Evolutionary conservation across 1,139 yeast genomes (phyloP).

Genomic region (Nakaseomyces bracarensis): DNA sequence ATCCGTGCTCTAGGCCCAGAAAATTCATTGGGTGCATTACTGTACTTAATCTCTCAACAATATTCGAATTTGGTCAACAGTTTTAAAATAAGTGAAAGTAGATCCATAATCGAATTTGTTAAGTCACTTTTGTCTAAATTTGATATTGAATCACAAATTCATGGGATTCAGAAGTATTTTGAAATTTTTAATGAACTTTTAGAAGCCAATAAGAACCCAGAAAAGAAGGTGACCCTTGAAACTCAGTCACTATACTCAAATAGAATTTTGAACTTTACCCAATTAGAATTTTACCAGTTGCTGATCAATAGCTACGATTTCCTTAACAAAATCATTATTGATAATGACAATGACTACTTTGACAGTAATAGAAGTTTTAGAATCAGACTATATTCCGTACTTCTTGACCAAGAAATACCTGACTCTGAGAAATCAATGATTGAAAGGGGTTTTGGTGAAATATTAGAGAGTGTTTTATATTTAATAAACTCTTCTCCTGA

Average conservation of each 20-base stretch:
- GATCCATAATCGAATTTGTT: slow-evolving; percentile 61
- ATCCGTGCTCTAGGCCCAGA: slow-evolving; percentile 68
- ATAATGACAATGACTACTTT: slow-evolving; percentile 39
- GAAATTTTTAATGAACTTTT: slow-evolving; percentile 43
- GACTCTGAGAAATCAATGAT: slow-evolving; percentile 30
- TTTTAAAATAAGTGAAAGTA: slow-evolving; percentile 57
- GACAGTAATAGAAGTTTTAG: slow-evolving; percentile 42
- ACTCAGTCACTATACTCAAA: slow-evolving; percentile 59
- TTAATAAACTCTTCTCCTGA: slow-evolving; percentile 24
- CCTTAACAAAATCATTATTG: slow-evolving; percentile 39
- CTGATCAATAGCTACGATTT: slow-evolving; percentile 49
- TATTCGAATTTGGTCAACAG: slow-evolving; percentile 47
- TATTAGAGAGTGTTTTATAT: slow-evolving; percentile 35
- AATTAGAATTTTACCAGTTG: slow-evolving; percentile 43
- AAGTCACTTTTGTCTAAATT: slow-evolving; percentile 62
- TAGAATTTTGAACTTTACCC: slow-evolving; percentile 44
- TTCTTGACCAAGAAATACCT: slow-evolving; percentile 41
- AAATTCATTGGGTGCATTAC: slow-evolving; percentile 58
- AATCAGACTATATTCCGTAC: slow-evolving; percentile 49
- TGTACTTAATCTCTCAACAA: slow-evolving; percentile 76
- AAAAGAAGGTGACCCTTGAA: slow-evolving; percentile 36
- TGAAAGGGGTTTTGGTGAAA: slow-evolving; percentile 39
- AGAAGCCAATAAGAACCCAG: slow-evolving; percentile 29
- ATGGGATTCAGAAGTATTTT: slow-evolving; percentile 49
- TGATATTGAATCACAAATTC: slow-evolving; percentile 58